A percentile compares a stretch with the other conserved stretches of the same genome.
These are phyloP conservation scores for Penicillium manginii DNA, from an alignment of 495 filamentous ascomycete genomes.

Conservation along the genomic window DNA sequence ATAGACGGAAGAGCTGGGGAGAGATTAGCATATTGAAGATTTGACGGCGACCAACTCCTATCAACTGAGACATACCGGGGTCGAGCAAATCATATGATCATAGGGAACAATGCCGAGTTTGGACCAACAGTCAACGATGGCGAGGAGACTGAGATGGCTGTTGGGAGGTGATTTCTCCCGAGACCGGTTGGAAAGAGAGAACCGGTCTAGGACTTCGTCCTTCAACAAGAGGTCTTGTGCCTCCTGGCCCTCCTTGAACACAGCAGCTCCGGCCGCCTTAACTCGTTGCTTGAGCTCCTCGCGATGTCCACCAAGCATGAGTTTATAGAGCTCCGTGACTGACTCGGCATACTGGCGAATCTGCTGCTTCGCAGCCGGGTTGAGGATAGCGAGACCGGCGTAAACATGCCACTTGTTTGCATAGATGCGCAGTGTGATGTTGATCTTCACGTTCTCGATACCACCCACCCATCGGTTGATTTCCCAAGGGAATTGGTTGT, in stretches of 20 bases:
- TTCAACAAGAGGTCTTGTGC: conserved; percentile 70
- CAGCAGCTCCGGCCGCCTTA: conserved; percentile 73
- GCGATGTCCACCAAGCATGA: conserved; percentile 85
- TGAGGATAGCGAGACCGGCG: conserved; percentile 94
- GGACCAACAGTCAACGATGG: conserved; percentile 99
- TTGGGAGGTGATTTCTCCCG: conserved; percentile 72
- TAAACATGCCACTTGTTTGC: conserved; percentile 99
- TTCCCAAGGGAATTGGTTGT: conserved; percentile 95
- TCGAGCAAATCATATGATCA: conserved; percentile 99
- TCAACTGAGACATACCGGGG: conserved; percentile 62
- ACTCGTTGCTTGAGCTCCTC: conserved; percentile 82
- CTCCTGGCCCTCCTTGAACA: conserved; percentile 66
- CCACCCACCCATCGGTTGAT: conserved; percentile 89
- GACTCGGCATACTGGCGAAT: conserved; percentile 91
- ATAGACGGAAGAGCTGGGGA: conserved; percentile 83
- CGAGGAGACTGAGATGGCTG: conserved; percentile 88
- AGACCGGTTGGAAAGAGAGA: conserved; percentile 70
- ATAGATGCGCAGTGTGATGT: conserved; percentile 95
- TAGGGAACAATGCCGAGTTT: conserved; percentile 91
- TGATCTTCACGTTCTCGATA: conserved; percentile 99
- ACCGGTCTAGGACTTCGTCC: conserved; percentile 85
- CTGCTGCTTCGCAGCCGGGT: conserved; percentile 86
- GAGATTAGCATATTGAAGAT: conserved; percentile 15
- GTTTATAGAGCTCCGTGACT: conserved; percentile 92
- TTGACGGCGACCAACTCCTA: neutral